Conservation (phyloP, 345 rosid species). For the Salix viminalis region DNA sequence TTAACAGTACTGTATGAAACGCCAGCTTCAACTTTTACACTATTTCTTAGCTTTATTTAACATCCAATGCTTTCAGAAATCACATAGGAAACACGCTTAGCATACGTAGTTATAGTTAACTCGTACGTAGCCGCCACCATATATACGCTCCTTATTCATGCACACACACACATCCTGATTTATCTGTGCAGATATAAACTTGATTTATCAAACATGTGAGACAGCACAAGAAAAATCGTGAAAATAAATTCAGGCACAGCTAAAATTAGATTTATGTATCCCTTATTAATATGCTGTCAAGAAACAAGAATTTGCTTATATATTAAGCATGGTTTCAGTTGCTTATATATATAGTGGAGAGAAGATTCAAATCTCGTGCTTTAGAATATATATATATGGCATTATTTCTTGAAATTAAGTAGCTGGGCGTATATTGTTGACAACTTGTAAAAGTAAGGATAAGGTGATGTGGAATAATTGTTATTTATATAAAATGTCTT, state of each 20-base stretch:
- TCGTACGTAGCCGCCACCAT: no score
- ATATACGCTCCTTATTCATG: no score
- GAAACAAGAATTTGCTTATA: not conserved
- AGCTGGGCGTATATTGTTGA: conserved; percentile 16
- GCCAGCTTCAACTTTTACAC: not conserved
- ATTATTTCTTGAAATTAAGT: conserved; percentile 11
- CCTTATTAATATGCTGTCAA: not conserved
- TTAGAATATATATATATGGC: not conserved
- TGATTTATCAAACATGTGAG: no score
- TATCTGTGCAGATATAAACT: no score
- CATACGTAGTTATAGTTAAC: no score
- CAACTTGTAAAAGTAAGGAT: conserved; percentile 22
- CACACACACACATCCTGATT: no score
- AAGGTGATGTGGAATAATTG: conserved; percentile 12
- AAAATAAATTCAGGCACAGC: not conserved
- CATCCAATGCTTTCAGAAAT: not conserved
- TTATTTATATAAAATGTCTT: conserved; percentile 18
- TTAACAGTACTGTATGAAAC: not conserved
- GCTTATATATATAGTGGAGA: not conserved
- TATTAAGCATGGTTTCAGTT: not conserved
- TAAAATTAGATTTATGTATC: not conserved
- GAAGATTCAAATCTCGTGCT: conserved; percentile 5
- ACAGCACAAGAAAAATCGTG: no score
- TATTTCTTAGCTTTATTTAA: not conserved
- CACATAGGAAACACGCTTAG: not conserved